Conservation (phyloP, 352 stramenopile genomes). For the Phytophthora fragariaefolia region DNA sequence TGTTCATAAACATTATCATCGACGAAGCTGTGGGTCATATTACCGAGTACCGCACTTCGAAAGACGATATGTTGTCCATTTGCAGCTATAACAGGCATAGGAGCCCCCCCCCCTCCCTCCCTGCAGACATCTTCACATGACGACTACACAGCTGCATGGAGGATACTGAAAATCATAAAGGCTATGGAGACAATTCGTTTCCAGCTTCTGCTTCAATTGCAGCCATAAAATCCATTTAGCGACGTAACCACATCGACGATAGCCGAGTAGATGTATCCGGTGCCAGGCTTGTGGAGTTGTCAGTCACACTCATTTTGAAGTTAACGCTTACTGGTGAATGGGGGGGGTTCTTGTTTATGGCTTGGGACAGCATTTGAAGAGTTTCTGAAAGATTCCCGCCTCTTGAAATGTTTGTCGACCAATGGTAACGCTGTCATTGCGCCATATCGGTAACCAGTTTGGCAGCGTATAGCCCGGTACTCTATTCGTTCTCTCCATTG, state of each 20-base stretch:
- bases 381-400: background rate
- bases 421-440: background rate
- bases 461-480: background rate
- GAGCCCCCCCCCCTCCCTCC: too few relatives aligned
- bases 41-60: too few relatives aligned
- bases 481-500: background rate
- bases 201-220: conserved; percentile 23
- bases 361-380: background rate
- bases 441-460: background rate
- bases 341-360: background rate
- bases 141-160: too few relatives aligned
- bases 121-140: too few relatives aligned
- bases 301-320: conserved; percentile 1
- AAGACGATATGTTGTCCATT: too few relatives aligned
- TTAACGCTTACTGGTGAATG: background rate
- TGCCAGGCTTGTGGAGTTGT: background rate
- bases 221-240: conserved; percentile 26
- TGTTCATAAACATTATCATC: too few relatives aligned
- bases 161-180: too few relatives aligned
- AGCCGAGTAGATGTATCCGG: background rate
- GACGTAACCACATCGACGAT: conserved; percentile 18
- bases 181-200: too few relatives aligned
- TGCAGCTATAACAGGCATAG: too few relatives aligned
- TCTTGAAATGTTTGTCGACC: background rate
- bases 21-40: too few relatives aligned